Evolutionary conservation across 2,329 filamentous ascomycete species (phyloP), one percentile per base, ranked within the genome.

Genomic region (Fusarium sp.): DNA sequence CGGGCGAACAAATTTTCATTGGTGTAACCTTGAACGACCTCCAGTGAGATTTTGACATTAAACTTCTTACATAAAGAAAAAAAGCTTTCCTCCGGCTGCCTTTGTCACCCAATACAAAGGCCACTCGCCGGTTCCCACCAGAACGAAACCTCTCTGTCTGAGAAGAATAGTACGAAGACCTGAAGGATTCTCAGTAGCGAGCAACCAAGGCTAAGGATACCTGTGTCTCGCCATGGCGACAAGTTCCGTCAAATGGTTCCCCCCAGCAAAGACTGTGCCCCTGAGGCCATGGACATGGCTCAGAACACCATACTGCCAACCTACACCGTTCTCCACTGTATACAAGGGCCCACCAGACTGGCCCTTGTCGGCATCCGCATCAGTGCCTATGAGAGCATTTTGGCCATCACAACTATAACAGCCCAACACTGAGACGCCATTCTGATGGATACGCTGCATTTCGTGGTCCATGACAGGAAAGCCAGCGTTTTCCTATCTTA

Each of bases 271-370:
- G 0, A 50, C 25, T 10, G 30, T 25, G 30, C 26, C 52, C 14
- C n/a, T 39, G 7, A 14, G 11, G 0, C 3, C 13, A 3, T 23
- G 5, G 4, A 7, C 12, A 14, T 18, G 16, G 8, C 54, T 69
- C 10, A 31, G 10, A 5, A 57, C 25, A 1, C 43, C 66, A 16
- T 70, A 67, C 3, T 48, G 28, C 44, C 58, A 70, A 18, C 39
- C 42, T 0, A 19, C 4, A 4, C 51, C 66, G 2, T 52, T 23
- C 3, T 58, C 44, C 16, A 62, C 25, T 0, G 7, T 18, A 6
- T 43, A 69, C 7, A 69, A n/a, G 4, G 66, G 66, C 1, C 66
- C 57, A n/a, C 66, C 66, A 21, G 66, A 69, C 18, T 62, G 26
- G 1, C 66, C 66, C 0, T 2, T 1, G 7, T 23, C 13, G 2